Base-by-base conservation (phyloP, 345 rosid genomes). In the Gossypium raimondii region DNA sequence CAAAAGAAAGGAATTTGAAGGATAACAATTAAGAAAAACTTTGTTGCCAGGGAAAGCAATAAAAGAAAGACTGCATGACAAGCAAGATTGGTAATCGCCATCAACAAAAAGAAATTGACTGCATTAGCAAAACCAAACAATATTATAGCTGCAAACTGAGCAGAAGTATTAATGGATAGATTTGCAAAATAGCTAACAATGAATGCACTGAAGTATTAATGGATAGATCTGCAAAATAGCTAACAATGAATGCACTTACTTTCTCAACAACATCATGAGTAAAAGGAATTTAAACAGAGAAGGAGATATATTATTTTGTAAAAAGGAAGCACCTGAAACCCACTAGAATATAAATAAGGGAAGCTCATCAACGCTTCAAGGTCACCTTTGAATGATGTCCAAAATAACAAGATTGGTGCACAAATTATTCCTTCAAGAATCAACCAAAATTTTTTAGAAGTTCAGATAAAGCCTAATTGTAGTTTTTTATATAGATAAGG, bases 381-480 rank as follows among this genome's bases (percentile, higher is more conserved):
- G 74, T 91, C 96, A 12, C 96, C 93, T 72, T 78, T 85, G 29
- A 85, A 11, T 76, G 73, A 80, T 47, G 90, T 86, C 96, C 92
- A 89, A 45, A 91, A 55, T 59, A 88, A 75, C 82, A 86, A 75
- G 76, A 83, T 51, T 7, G 92, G 92, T 8, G 78, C 77, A 59
- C 92, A 88, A 64, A 85, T 61, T 74, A 88, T 72, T 81, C 92
- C 89, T 88, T 71, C 61, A 29, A 58, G 68, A 44, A 73, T 61
- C 73, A 65, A 34, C 41, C 41, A 34, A 72, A n/a, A 45, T 25
- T 56, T 48, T 43, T 2, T 18, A 7, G 18, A 52, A 68, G 53
- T 65, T 62, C 58, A 65, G 76, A 63, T 18, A 45, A 72, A 59
- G 7, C 17, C 27, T 16, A 18, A 52, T 55, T 71, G 41, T 34